Conservation (phyloP, 2,329 filamentous ascomycete species). For the Ophiostoma ulmi region DNA sequence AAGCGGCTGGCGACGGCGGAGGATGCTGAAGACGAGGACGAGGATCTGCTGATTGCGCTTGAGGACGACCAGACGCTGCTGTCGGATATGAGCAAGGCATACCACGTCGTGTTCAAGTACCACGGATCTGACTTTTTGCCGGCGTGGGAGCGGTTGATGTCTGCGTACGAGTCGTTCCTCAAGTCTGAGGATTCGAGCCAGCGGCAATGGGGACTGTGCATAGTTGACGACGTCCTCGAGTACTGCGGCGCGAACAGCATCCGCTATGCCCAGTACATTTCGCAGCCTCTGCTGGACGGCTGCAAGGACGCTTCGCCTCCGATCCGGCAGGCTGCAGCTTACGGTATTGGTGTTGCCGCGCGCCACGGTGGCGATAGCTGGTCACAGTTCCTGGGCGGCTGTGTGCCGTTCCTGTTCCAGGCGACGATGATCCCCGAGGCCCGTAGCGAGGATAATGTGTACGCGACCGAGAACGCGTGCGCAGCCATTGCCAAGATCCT, state of each 20-base stretch:
- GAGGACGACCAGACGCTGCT: constrained; percentile 96
- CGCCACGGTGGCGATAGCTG: constrained; percentile 84
- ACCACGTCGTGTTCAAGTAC: constrained; percentile 98
- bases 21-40: constrained; percentile 80
- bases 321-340: constrained; percentile 91
- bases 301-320: constrained; percentile 76
- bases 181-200: constrained; percentile 79
- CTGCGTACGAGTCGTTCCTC: constrained; percentile 82
- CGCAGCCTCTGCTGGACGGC: constrained; percentile 78
- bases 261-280: constrained; percentile 79
- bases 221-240: constrained; percentile 96
- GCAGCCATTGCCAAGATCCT: constrained; percentile 96
- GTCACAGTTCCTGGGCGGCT: constrained; percentile 78
- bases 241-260: constrained; percentile 89
- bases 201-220: constrained; percentile 97
- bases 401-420: constrained; percentile 77
- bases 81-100: constrained; percentile 99
- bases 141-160: constrained; percentile 79
- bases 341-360: constrained; percentile 91
- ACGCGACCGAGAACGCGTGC: constrained; percentile 95
- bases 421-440: constrained; percentile 76
- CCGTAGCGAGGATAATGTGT: constrained; percentile 86
- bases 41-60: constrained; percentile 83
- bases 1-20: constrained; percentile 67
- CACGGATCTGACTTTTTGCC: constrained; percentile 79